These are phyloP conservation scores for Toxicodendron radicans DNA, from an alignment of 345 rosid genomes.

Conservation along the genomic window DNA sequence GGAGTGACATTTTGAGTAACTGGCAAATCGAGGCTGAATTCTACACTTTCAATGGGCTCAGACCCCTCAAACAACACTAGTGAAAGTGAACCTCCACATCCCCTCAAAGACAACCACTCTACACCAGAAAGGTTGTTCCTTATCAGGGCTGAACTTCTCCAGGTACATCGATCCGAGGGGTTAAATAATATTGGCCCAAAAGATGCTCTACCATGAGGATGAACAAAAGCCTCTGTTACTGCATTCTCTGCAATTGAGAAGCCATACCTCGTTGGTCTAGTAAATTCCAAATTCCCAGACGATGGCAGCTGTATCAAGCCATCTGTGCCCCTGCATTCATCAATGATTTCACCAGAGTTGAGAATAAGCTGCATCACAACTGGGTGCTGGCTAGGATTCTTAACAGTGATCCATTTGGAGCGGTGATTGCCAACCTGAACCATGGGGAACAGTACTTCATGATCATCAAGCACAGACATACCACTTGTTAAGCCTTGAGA, in stretches of 20 bases:
- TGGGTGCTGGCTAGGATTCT: slow-evolving; percentile 65
- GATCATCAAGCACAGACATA: slow-evolving; percentile 58
- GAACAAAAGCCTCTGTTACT: slow-evolving; percentile 51
- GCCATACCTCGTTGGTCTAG: slow-evolving; percentile 34
- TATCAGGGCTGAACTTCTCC: slow-evolving; percentile 69
- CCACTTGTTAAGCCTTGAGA: slow-evolving; percentile 47
- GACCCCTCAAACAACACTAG: slow-evolving; percentile 53
- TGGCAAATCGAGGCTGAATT: slow-evolving; percentile 49
- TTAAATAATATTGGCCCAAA: slow-evolving; percentile 66
- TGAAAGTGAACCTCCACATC: slow-evolving; percentile 57
- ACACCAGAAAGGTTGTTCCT: slow-evolving; percentile 77
- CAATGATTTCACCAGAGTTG: slow-evolving; percentile 55
- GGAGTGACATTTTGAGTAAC: slow-evolving; percentile 40
- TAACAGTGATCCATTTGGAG: slow-evolving; percentile 61
- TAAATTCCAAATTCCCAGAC: slow-evolving; percentile 27
- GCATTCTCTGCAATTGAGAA: slow-evolving; percentile 56
- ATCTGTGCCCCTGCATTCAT: slow-evolving; percentile 47
- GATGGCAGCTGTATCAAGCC: slow-evolving; percentile 31
- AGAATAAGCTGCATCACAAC: slow-evolving; percentile 75
- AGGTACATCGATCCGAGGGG: slow-evolving; percentile 60
- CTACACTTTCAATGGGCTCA: slow-evolving; percentile 50
- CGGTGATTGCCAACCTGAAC: slow-evolving; percentile 49
- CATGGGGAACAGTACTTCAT: slow-evolving; percentile 48
- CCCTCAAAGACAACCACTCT: slow-evolving; percentile 69
- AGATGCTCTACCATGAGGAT: slow-evolving; percentile 50